These are phyloP conservation scores for Globisporangium nunn DNA, from an alignment of 352 stramenopile genomes.

Conservation along the genomic window DNA sequence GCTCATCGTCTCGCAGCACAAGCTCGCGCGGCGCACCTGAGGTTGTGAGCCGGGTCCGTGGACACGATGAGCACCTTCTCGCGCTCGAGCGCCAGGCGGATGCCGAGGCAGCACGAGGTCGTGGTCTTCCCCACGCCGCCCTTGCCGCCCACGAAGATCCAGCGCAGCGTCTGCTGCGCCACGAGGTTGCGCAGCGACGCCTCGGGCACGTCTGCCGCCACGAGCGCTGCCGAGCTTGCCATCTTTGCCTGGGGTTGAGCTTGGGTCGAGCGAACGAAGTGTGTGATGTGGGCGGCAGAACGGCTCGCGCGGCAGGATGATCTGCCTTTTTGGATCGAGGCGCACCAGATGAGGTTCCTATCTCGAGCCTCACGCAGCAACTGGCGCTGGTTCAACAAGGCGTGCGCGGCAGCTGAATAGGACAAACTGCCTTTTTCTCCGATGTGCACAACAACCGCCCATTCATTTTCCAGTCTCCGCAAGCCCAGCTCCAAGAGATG, in stretches of 20 bases:
- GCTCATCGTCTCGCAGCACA: neutral
- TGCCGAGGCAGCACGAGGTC: slow-evolving; percentile 96
- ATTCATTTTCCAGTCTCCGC: slow-evolving; percentile 5
- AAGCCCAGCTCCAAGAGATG: slow-evolving; percentile 18
- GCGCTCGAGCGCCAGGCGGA: slow-evolving; percentile 86
- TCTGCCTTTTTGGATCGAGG: too few relatives aligned
- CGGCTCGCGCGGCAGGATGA: too few relatives aligned
- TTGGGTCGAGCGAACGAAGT: too few relatives aligned
- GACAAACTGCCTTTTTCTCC: neutral
- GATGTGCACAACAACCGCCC: slow-evolving; percentile 1
- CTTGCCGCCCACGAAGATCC: slow-evolving; percentile 96
- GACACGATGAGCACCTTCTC: slow-evolving; percentile 98
- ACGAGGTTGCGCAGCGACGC: slow-evolving; percentile 89
- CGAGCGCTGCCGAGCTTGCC: slow-evolving; percentile 19
- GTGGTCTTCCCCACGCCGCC: slow-evolving; percentile 95
- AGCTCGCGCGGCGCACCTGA: slow-evolving; percentile 53
- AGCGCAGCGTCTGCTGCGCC: slow-evolving; percentile 84
- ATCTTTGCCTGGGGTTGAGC: slow-evolving; percentile 1
- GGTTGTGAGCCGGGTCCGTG: slow-evolving; percentile 99
- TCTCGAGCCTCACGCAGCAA: too few relatives aligned
- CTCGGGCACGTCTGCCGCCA: slow-evolving; percentile 58
- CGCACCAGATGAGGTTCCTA: too few relatives aligned
- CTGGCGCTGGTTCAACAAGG: too few relatives aligned
- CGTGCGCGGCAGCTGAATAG: too few relatives aligned
- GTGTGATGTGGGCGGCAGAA: too few relatives aligned